phyloP scores from a whole-genome alignment of 2,329 filamentous ascomycete genomes.

The Penicillium hordei region DNA sequence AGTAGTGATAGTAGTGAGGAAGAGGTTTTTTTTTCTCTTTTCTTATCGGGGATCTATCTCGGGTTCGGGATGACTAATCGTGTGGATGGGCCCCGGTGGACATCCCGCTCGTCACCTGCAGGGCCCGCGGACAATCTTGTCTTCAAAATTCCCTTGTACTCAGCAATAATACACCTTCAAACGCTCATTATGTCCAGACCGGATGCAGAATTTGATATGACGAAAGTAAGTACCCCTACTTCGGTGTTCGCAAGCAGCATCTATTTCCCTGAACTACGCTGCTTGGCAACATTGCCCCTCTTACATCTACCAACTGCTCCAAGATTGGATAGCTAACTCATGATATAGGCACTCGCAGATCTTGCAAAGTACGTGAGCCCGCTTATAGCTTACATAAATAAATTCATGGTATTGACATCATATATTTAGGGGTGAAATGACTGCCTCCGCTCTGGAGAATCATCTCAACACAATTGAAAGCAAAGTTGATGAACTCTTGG shows the following conservation, averaged over 20 bases:
- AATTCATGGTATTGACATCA: constrained; percentile 6
- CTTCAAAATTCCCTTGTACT: neutral
- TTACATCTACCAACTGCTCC: neutral
- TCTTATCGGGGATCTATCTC: constrained; percentile 5
- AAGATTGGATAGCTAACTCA: neutral
- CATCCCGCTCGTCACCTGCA: neutral
- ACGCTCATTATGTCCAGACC: neutral
- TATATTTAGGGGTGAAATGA: constrained; percentile 21
- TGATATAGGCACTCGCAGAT: constrained; percentile 20
- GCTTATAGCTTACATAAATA: neutral
- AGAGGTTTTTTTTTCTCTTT: constrained; percentile 2
- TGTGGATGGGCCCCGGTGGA: neutral
- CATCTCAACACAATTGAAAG: constrained; percentile 21
- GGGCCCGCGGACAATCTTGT: neutral
- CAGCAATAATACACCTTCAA: neutral
- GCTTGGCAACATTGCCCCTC: neutral
- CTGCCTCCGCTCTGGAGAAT: constrained; percentile 22
- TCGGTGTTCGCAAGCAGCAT: neutral
- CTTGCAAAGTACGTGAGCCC: constrained; percentile 18
- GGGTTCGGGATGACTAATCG: neutral
- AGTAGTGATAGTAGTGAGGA: constrained; percentile 1
- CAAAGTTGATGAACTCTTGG: constrained; percentile 32
- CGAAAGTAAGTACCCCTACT: neutral
- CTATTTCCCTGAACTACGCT: neutral
- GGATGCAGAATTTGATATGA: constrained; percentile 1